phyloP scores from a whole-genome alignment of 129 eudicot genomes.

The Saussurea involucrata region DNA sequence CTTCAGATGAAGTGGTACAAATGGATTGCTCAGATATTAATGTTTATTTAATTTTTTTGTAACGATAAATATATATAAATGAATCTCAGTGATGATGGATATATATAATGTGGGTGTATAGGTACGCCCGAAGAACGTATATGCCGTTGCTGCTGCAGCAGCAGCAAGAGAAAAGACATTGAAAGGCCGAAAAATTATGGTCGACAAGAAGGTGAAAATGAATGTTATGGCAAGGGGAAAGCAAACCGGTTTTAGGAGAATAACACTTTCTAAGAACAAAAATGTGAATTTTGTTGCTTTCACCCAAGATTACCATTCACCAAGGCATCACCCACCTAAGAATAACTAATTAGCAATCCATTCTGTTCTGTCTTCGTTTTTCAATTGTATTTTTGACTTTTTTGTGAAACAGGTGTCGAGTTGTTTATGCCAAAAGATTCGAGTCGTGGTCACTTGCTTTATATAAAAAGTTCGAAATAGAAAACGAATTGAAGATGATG shows the following conservation, averaged over 20 bases:
- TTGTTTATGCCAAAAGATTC: conserved; percentile 1
- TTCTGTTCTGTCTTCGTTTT: conserved; percentile 21
- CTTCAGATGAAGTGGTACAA: conserved; percentile 31
- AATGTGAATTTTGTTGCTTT: conserved; percentile 55
- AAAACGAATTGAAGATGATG: conserved; percentile 30
- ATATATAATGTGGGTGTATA: not conserved
- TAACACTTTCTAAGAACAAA: conserved; percentile 21
- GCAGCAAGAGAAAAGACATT: conserved; percentile 31
- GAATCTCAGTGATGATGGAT: not conserved
- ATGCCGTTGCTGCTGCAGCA: conserved; percentile 16
- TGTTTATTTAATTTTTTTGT: too few species aligned
- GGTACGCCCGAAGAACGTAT: conserved; percentile 22
- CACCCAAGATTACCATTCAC: conserved; percentile 62
- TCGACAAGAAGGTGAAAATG: not conserved
- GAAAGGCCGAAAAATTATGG: conserved; percentile 28
- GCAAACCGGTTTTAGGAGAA: conserved; percentile 10
- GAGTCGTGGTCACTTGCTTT: conserved; percentile 10
- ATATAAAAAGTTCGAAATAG: conserved; percentile 16
- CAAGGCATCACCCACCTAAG: conserved; percentile 79
- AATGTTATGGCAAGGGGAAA: conserved; percentile 10
- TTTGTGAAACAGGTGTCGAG: conserved; percentile 8
- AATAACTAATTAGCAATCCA: conserved; percentile 47
- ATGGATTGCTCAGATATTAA: conserved; percentile 2
- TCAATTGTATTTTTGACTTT: conserved; percentile 17
- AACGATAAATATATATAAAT: not conserved